Evolutionary conservation across 495 filamentous ascomycete genomes (phyloP), one percentile per base, ranked within the genome.

Genomic region (Penicillium samsonianum): DNA sequence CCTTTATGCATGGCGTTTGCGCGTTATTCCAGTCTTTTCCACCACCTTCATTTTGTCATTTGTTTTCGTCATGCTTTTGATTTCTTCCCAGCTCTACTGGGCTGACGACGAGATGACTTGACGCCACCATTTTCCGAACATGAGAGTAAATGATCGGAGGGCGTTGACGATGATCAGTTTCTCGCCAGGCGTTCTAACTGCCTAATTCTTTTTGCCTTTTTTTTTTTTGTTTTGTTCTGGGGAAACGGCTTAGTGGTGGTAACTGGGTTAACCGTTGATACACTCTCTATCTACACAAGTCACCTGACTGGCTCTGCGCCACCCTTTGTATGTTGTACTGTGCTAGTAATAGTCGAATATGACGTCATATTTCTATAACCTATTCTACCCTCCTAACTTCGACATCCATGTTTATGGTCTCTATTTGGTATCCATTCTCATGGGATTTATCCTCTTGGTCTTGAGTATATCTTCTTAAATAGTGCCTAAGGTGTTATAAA

Each of bases 71-170:
- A 37, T 25, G 49, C 44, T 50, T 68, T 53, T 64, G 51, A 63
- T 51, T 63, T 61, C 45, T 54, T 56, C 54, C 46, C 55, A 53
- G 61, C 55, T 53, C 57, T 17, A 46, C 16, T 49, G 30, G 59
- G 50, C 63, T 58, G 64, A 65, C 51, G 43, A 53, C 61, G 53
- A 43, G 52, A 69, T 62, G 64, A 68, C 59, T 67, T 60, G 53
- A 66, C 63, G 61, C 61, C 63, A 26, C 23, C 19, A 58, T 60
- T 43, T 59, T 62, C 62, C 54, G 56, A 50, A 56, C 58, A 58
- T 60, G 51, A 28, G 53, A 54, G 53, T 63, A 17, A 50, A 40
- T 51, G 58, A 55, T 65, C 60, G 60, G 65, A 58, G 53, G 65
- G 63, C 63, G 63, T 65, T 65, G 51, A 31, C 45, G 55, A 56